These are phyloP conservation scores for Cystofilobasidium capitatum DNA, from an alignment of 768 basidiomycete genomes.

Conservation along the genomic window DNA sequence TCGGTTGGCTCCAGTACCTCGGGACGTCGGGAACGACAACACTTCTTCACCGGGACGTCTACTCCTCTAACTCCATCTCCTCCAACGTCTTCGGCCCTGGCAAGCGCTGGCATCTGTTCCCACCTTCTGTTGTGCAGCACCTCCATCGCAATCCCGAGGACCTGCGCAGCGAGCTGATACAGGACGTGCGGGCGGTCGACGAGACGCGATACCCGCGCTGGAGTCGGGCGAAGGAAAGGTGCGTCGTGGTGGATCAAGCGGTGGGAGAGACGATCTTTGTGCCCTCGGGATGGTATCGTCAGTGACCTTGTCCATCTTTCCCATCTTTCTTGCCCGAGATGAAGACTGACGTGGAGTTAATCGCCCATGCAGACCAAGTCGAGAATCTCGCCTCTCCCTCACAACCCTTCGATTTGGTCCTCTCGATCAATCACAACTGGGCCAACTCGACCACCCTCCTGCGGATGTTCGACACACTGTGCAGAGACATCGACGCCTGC, in stretches of 20 bases:
- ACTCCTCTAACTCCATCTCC: constrained; percentile 39
- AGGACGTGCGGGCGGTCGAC: constrained; percentile 35
- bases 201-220: constrained; percentile 19
- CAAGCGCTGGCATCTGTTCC: constrained; percentile 39
- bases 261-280: constrained; percentile 40
- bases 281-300: constrained; percentile 39
- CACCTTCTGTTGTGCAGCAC: constrained; percentile 29
- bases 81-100: constrained; percentile 38
- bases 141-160: constrained; percentile 17
- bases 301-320: constrained; percentile 34
- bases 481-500: constrained; percentile 5
- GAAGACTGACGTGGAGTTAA: too few relatives aligned
- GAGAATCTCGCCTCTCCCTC: constrained; percentile 3
- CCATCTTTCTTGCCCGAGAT: constrained; percentile 11
- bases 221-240: constrained; percentile 27
- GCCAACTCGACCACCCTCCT: constrained; percentile 16
- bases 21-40: constrained; percentile 37
- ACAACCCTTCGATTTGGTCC: constrained; percentile 13
- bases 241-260: constrained; percentile 33
- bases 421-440: constrained; percentile 41
- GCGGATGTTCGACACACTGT: constrained; percentile 2
- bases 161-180: constrained; percentile 29
- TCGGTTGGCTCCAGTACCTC: constrained; percentile 39
- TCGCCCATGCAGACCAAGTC: not conserved
- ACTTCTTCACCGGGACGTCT: constrained; percentile 40